Base-by-base conservation (phyloP, 495 filamentous ascomycete species). In the Daldinia bambusicola region DNA sequence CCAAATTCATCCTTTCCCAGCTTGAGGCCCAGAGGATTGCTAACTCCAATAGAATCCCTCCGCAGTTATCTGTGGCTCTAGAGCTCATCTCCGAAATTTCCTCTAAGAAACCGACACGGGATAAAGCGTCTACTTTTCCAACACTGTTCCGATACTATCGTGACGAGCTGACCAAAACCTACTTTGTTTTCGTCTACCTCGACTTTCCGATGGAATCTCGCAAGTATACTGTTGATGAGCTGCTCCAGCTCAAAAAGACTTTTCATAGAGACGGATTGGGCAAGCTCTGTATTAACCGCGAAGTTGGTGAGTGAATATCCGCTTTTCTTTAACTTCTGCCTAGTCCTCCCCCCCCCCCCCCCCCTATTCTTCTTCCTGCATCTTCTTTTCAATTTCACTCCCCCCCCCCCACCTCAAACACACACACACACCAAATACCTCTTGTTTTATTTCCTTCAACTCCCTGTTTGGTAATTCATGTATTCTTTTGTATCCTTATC, bases 191-290 rank as follows among this genome's bases (percentile, higher is more conserved):
- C 58, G 80, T 75, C 12, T 75, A 62, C 37, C 38, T 81, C 48
- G 43, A 51, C 9, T n/a, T 45, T 66, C 51, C 43, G 20, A 83
- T 84, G 81, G 69, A 75, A 45, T 64, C 74, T 12, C 72, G 75
- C 0, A 76, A 56, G 0, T 84, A 84, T 50, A 78, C 64, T 16
- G 56, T 80, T 18, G 57, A 66, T 5, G 80, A 84, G 78, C 81
- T 84, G 2, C 52, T 82, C 6, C 40, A 55, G 45, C 74, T 83
- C 38, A 75, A 78, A 34, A 55, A 63, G 8, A 51, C 40, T 3
- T 37, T 56, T 2, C 55, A 61, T 10, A 34, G 48, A 12, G 43
- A 37, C 9, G 58, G 63, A 6, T 6, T 76, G 10, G 36, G 66
- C 5, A 68, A 66, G 4, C 65, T 81, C 16, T 68, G 73, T 37